Conservation (phyloP, 257 asterid genomes). For the Solanum peruvianum region DNA sequence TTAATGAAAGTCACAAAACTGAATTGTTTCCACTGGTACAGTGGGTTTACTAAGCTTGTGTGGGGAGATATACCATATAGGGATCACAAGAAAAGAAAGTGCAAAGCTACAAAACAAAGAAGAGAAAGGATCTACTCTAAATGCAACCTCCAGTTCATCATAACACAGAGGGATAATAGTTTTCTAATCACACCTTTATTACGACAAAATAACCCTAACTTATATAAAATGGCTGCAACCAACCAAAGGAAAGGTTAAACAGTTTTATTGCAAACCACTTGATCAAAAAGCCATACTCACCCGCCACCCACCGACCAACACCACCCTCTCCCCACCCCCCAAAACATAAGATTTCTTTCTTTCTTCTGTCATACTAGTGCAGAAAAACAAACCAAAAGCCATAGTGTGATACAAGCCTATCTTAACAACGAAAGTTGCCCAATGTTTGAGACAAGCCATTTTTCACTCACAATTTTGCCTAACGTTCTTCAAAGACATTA, state of each 20-base stretch:
- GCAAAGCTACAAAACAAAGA: background rate
- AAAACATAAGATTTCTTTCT: background rate
- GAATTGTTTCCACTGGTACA: background rate
- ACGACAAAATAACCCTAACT: background rate
- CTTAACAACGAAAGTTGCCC: background rate
- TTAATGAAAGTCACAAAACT: background rate
- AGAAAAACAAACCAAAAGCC: background rate
- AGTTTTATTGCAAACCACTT: background rate
- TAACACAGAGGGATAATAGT: background rate
- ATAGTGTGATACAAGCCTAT: background rate
- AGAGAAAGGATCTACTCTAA: background rate
- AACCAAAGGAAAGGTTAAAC: background rate
- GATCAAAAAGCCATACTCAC: background rate
- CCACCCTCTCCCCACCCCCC: background rate
- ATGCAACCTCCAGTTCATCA: background rate
- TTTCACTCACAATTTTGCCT: background rate
- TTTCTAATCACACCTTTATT: background rate
- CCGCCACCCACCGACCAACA: background rate
- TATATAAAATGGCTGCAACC: background rate
- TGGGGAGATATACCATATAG: background rate
- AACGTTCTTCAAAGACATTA: background rate
- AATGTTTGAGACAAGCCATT: background rate
- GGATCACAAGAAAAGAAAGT: background rate
- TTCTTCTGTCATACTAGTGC: background rate
- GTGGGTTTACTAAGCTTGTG: background rate